Percentiles rank a stretch among this genome's conserved stretches.
Conservation (phyloP, 1,139 yeast species). For the Sugiyamaella paludigena region DNA sequence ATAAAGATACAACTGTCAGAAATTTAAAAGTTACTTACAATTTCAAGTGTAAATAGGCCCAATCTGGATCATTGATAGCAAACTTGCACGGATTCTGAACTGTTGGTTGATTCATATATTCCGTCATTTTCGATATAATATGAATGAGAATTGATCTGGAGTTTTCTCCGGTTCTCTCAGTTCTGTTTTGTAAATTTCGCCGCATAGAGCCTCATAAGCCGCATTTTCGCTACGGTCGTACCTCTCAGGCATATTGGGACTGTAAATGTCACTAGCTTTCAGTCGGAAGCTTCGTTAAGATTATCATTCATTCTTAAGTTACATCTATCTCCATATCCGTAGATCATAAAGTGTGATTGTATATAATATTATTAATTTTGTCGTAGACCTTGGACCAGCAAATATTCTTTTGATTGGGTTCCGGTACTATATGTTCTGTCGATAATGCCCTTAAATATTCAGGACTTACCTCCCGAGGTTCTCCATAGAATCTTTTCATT, state of each 20-base stretch:
- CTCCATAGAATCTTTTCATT: constrained; percentile 11
- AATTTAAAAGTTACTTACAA: constrained; percentile 31
- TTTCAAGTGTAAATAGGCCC: constrained; percentile 40
- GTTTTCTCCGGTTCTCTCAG: neutral
- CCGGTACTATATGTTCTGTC: neutral
- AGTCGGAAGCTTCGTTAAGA: no score
- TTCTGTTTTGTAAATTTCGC: neutral
- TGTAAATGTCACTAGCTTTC: no score
- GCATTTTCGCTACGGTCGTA: no score
- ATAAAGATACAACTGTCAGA: neutral
- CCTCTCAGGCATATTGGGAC: no score
- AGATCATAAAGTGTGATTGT: neutral
- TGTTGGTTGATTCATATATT: neutral
- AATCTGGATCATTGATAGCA: constrained; percentile 36
- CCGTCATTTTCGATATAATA: neutral
- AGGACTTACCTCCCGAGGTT: constrained; percentile 18
- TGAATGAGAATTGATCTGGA: neutral
- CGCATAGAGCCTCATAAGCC: no score
- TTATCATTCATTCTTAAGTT: no score
- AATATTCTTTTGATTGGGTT: neutral
- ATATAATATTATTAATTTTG: neutral
- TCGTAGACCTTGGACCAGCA: neutral
- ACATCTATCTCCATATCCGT: no score
- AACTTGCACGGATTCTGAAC: neutral
- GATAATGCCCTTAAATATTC: constrained; percentile 9